Evolutionary conservation across 345 rosid genomes (phyloP), one percentile per base, ranked within the genome.

Genomic region (Sonneratia alba): DNA sequence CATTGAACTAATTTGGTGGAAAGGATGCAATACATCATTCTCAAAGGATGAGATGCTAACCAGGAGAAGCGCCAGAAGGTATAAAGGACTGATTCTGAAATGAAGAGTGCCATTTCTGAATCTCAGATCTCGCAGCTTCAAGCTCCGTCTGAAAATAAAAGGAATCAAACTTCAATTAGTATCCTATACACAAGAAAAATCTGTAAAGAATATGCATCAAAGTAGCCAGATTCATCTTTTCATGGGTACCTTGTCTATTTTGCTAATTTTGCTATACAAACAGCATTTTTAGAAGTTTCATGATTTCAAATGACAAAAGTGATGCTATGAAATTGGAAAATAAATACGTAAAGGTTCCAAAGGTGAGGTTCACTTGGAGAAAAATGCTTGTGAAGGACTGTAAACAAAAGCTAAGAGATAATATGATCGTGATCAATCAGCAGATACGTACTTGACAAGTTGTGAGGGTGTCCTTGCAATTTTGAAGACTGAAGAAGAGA

Each of bases 91-190:
- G 93, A 24, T 83, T 89, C 83, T 71, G 88, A 83, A 91, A 91
- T 19, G 93, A 82, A 74, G 91, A 80, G 74, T 82, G 90, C 98
- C 98, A 94, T 79, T 84, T 88, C 68, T 79, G 85, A 82, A 91
- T 87, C 85, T 88, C 93, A 53, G 83, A 70, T 80, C 86, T 91
- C 8, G 96, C 89, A 76, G 84, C 84, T 78, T 89, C 93, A 79
- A 91, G 97, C 69, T 89, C 94, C 18, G 64, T 51, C 96, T 94
- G 78, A 73, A 16, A 43, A 48, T 55, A 55, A 68, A 74, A 56
- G 32, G 43, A 53, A 15, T 53, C 71, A 69, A 59, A 43, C 45
- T 47, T 6, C 18, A 67, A 36, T 47, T 56, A 36, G 3, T 22
- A 8, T 7, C 38, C 45, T 10, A 51, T n/a, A 70, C 15, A 7